Conservation (phyloP, 2,329 filamentous ascomycete species). For the Colletotrichum horii region DNA sequence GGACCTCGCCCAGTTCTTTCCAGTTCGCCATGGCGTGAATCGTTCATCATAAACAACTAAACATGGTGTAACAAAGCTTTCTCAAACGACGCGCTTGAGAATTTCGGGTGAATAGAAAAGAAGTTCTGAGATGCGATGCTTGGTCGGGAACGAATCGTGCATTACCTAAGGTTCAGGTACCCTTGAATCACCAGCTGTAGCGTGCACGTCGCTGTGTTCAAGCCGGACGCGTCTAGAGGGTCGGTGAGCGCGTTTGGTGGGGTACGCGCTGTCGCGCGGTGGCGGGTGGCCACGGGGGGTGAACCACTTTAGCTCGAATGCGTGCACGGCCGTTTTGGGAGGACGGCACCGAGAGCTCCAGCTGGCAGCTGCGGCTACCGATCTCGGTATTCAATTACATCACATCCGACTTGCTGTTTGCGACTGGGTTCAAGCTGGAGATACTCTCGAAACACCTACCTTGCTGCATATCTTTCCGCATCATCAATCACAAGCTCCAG, state of each 20-base stretch:
- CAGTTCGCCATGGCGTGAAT: constrained; percentile 46
- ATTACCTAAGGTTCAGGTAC: constrained; percentile 2
- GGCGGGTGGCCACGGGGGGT: background rate
- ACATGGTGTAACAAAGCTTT: background rate
- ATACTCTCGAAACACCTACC: background rate
- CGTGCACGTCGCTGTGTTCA: background rate
- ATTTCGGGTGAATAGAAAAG: background rate
- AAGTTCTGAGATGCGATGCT: background rate
- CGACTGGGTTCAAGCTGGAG: background rate
- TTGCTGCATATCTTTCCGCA: background rate
- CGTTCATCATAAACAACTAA: constrained; percentile 20
- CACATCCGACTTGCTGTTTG: background rate
- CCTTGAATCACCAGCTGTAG: background rate
- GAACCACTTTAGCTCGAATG: constrained; percentile 9
- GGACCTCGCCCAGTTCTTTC: constrained; percentile 56
- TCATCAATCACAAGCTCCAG: background rate
- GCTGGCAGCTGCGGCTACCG: background rate
- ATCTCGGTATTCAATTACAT: background rate
- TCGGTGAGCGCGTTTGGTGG: constrained; percentile 16
- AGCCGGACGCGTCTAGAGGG: constrained; percentile 11
- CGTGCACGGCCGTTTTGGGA: constrained; percentile 1
- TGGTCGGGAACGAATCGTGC: background rate
- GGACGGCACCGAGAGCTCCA: background rate
- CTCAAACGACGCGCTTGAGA: background rate
- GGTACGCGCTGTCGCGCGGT: background rate